Percentiles rank a stretch among this genome's conserved stretches.
These are phyloP conservation scores for Pyrenochaeta sp. DNA, from an alignment of 2,329 filamentous ascomycete genomes.

Conservation along the genomic window DNA sequence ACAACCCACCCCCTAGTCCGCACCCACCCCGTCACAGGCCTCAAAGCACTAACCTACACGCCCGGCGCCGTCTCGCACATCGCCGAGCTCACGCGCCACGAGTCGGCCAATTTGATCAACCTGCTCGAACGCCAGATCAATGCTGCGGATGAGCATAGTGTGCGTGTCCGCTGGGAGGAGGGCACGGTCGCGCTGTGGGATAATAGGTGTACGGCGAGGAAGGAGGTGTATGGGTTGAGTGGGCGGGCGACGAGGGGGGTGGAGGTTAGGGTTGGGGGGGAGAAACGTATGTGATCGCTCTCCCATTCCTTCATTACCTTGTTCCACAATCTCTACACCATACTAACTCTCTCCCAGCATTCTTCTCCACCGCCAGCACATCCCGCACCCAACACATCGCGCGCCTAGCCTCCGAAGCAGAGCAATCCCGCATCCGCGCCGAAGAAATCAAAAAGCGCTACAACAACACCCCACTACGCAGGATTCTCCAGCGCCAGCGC, in stretches of 20 bases:
- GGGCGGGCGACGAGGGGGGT: neutral
- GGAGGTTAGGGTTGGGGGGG: neutral
- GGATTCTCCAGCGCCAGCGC: slow-evolving; percentile 17
- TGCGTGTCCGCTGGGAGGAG: slow-evolving; percentile 15
- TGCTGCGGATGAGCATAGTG: slow-evolving; percentile 13
- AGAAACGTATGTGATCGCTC: slow-evolving; percentile 19
- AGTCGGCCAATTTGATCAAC: slow-evolving; percentile 45
- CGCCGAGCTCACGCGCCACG: slow-evolving; percentile 58
- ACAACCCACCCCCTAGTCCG: slow-evolving; percentile 57
- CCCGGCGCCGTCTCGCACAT: slow-evolving; percentile 58
- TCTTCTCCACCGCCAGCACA: slow-evolving; percentile 13
- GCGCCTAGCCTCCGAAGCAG: slow-evolving; percentile 6
- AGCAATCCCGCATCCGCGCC: slow-evolving; percentile 3
- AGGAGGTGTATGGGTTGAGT: slow-evolving; percentile 3
- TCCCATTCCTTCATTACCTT: no score
- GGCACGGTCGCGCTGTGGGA: slow-evolving; percentile 23
- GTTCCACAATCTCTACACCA: neutral
- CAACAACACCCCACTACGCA: slow-evolving; percentile 19
- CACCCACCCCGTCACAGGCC: slow-evolving; percentile 58
- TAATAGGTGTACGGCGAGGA: slow-evolving; percentile 13
- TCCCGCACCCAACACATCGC: slow-evolving; percentile 4
- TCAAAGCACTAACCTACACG: slow-evolving; percentile 51
- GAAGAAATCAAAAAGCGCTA: slow-evolving; percentile 10
- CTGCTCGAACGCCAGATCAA: slow-evolving; percentile 16
- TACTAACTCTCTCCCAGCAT: slow-evolving; percentile 5